Percentiles rank a stretch among this genome's conserved stretches.
Conservation (phyloP, 1,284 basidiomycete species). For the Ganoderma leucocontextum region DNA sequence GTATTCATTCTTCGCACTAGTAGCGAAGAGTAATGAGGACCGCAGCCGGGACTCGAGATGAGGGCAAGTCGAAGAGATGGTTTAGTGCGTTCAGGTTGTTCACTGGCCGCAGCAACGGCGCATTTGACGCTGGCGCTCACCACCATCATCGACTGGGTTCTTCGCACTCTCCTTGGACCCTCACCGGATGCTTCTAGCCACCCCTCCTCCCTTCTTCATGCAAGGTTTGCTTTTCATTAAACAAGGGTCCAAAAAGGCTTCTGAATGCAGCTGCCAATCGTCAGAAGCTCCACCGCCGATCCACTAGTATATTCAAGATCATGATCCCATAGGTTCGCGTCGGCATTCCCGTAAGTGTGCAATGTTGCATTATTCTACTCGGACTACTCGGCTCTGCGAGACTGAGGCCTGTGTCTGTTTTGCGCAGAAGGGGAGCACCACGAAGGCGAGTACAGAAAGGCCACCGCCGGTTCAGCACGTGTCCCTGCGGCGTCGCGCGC, state of each 20-base stretch:
- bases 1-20: not conserved
- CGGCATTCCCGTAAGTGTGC: not conserved
- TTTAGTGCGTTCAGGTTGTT: not conserved
- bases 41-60: not conserved
- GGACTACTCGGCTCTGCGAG: not conserved
- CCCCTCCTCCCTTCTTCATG: not conserved
- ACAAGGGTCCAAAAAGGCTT: not conserved
- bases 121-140: not conserved
- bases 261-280: not conserved
- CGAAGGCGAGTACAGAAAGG: not conserved
- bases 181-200: constrained; percentile 3
- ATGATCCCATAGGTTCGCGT: not conserved
- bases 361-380: not conserved
- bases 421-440: not conserved
- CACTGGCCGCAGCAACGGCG: not conserved
- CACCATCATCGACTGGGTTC: not conserved
- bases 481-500: constrained; percentile 1
- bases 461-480: not conserved
- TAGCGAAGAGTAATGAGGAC: not conserved
- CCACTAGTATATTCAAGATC: not conserved
- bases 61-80: not conserved
- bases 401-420: not conserved
- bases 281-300: not conserved
- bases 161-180: not conserved
- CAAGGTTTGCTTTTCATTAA: not conserved